Conservation (phyloP, 805 yeast species). For the Teunomyces stri region DNA sequence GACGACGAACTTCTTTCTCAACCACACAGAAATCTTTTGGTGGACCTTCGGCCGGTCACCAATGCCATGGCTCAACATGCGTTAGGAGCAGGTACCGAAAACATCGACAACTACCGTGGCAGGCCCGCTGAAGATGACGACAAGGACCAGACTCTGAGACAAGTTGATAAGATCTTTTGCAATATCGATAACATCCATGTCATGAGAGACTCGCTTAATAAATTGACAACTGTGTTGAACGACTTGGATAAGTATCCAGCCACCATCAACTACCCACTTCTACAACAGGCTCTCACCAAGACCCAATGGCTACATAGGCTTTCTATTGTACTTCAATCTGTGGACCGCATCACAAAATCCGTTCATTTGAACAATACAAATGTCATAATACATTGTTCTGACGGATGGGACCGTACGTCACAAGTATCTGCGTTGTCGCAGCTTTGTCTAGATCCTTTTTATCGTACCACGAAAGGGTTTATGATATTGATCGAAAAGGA, state of each 20-base stretch:
- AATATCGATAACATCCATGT: conserved; percentile 96
- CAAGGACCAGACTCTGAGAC: conserved; percentile 15
- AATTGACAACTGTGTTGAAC: conserved; percentile 58
- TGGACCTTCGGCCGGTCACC: conserved; percentile 89
- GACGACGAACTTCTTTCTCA: conserved; percentile 26
- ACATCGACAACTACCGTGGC: conserved; percentile 76
- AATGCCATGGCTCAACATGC: conserved; percentile 97
- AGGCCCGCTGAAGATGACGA: conserved; percentile 11
- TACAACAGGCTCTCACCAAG: conserved; percentile 54
- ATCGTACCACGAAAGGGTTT: conserved; percentile 84
- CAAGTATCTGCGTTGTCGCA: conserved; percentile 84
- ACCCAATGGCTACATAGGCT: conserved; percentile 81
- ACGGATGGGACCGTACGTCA: conserved; percentile 98
- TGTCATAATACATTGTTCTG: conserved; percentile 88
- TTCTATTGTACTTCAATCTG: conserved; percentile 65
- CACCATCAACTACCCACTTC: conserved; percentile 18
- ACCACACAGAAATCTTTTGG: conserved; percentile 60
- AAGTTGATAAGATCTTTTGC: conserved; percentile 68
- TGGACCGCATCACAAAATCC: conserved; percentile 77
- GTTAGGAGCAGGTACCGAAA: conserved; percentile 96
- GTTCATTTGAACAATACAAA: conserved; percentile 80
- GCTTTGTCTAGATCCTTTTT: conserved; percentile 86
- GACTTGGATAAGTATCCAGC: conserved; percentile 62
- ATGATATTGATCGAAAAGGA: conserved; percentile 85
- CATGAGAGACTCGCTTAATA: conserved; percentile 78